Evolutionary conservation across 768 basidiomycete genomes (phyloP).

Genomic region (Termitomyces sp.): DNA sequence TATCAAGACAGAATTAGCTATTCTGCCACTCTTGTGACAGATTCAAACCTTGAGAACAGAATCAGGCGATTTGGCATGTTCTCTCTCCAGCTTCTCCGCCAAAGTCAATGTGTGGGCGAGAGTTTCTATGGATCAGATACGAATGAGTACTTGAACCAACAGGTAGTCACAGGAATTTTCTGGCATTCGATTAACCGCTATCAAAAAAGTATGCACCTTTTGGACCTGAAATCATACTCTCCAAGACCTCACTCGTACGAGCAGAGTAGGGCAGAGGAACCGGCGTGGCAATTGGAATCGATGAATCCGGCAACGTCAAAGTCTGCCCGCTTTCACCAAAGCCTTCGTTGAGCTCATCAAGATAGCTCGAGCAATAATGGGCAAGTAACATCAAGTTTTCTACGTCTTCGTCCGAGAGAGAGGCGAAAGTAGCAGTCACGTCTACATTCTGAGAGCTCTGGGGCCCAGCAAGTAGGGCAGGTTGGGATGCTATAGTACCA

Average conservation of each 20-base stretch:
- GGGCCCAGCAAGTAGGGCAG: not conserved
- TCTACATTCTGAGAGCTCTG: not conserved
- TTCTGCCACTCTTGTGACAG: not conserved
- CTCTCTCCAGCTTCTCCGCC: constrained; percentile 13
- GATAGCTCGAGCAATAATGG: not conserved
- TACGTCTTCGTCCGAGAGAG: not conserved
- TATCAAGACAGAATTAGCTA: not conserved
- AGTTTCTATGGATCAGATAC: constrained; percentile 2
- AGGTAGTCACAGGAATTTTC: not conserved
- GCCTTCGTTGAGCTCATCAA: not conserved
- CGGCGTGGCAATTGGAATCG: constrained; percentile 24
- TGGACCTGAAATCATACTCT: constrained; percentile 26
- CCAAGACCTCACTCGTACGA: constrained; percentile 24
- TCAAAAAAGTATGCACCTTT: constrained; percentile 11
- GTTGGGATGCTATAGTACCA: not conserved
- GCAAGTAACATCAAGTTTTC: constrained; percentile 3
- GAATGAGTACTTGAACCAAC: not conserved
- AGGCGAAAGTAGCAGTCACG: not conserved
- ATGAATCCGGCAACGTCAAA: not conserved
- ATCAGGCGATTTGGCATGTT: not conserved
- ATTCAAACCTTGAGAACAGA: not conserved
- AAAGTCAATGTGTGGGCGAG: constrained; percentile 5
- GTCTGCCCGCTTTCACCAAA: not conserved
- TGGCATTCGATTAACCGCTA: not conserved
- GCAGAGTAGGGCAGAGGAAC: constrained; percentile 27